Conservation (phyloP, 495 filamentous ascomycete genomes). For the Acidomyces sp. region DNA sequence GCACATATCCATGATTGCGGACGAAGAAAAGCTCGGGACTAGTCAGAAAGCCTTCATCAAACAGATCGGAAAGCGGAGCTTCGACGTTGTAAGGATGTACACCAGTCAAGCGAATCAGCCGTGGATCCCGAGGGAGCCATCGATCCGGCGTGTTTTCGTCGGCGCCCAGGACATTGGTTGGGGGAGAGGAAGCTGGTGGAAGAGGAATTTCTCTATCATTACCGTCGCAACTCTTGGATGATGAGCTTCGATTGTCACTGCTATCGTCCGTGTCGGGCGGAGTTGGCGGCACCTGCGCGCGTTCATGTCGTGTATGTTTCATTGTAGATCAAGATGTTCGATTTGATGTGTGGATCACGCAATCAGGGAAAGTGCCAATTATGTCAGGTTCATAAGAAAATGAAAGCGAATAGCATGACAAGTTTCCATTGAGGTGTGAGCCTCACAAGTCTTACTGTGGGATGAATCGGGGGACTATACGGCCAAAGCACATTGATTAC, state of each 20-base stretch:
- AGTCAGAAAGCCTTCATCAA: slow-evolving; percentile 78
- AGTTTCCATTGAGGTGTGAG: too few relatives aligned
- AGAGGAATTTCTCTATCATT: slow-evolving; percentile 54
- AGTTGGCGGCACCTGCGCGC: slow-evolving; percentile 20
- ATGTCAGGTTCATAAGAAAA: too few relatives aligned
- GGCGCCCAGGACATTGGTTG: slow-evolving; percentile 51
- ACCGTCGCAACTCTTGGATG: too few relatives aligned
- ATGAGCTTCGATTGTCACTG: too few relatives aligned
- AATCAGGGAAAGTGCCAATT: too few relatives aligned
- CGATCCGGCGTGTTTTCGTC: slow-evolving; percentile 75
- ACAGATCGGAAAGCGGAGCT: slow-evolving; percentile 67
- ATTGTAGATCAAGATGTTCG: too few relatives aligned
- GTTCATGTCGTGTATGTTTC: too few relatives aligned
- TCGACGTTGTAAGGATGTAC: slow-evolving; percentile 93
- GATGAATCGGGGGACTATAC: too few relatives aligned
- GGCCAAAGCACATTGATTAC: too few relatives aligned
- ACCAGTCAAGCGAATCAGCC: slow-evolving; percentile 79
- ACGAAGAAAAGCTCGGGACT: slow-evolving; percentile 91
- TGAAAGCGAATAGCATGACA: too few relatives aligned
- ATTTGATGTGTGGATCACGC: too few relatives aligned
- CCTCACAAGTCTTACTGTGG: too few relatives aligned
- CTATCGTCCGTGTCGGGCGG: slow-evolving; percentile 22
- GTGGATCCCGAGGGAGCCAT: slow-evolving; percentile 75
- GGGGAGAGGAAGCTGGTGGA: slow-evolving; percentile 53
- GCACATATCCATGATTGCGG: slow-evolving; percentile 86